Evolutionary conservation across 1,284 basidiomycete species (phyloP).

Genomic region (Papiliotrema flavescens): DNA sequence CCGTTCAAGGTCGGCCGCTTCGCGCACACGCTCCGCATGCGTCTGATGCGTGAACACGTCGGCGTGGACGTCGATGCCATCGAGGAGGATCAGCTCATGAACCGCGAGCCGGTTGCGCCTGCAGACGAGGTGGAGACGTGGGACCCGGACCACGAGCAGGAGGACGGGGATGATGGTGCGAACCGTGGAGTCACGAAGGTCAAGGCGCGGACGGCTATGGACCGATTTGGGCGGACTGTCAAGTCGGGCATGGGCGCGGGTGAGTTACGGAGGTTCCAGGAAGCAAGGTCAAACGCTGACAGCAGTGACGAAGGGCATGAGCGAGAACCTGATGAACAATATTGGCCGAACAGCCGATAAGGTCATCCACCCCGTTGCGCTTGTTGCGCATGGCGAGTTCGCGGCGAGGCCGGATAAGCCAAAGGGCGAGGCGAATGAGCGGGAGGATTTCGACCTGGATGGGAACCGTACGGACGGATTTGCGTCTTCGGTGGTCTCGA

Average conservation of each 20-base stretch:
- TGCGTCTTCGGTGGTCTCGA: conserved; percentile 64
- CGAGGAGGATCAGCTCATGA: conserved; percentile 69
- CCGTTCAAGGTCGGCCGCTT: conserved; percentile 96
- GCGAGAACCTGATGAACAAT: conserved; percentile 42
- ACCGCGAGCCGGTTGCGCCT: conserved; percentile 56
- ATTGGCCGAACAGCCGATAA: conserved; percentile 51
- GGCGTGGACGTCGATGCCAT: conserved; percentile 92
- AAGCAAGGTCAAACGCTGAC: conserved; percentile 5
- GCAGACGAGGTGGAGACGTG: conserved; percentile 62
- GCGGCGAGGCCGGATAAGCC: conserved; percentile 45
- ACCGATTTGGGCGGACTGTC: conserved; percentile 35
- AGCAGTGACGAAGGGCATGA: conserved; percentile 44
- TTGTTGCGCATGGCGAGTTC: conserved; percentile 22
- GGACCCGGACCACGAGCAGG: conserved; percentile 77
- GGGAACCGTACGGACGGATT: conserved; percentile 60
- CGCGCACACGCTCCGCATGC: conserved; percentile 87
- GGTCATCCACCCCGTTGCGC: conserved; percentile 50
- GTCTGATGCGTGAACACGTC: conserved; percentile 94
- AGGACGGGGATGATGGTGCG: conserved; percentile 37
- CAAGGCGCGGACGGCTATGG: conserved; percentile 35
- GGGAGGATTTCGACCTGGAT: conserved; percentile 56
- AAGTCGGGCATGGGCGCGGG: conserved; percentile 30
- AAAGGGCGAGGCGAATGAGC: conserved; percentile 54
- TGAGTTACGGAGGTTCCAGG: conserved; percentile 17
- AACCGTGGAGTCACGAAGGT: conserved; percentile 43